Evolutionary conservation across 441 rosid species (phyloP).

Genomic region (Metrosideros polymorpha): DNA sequence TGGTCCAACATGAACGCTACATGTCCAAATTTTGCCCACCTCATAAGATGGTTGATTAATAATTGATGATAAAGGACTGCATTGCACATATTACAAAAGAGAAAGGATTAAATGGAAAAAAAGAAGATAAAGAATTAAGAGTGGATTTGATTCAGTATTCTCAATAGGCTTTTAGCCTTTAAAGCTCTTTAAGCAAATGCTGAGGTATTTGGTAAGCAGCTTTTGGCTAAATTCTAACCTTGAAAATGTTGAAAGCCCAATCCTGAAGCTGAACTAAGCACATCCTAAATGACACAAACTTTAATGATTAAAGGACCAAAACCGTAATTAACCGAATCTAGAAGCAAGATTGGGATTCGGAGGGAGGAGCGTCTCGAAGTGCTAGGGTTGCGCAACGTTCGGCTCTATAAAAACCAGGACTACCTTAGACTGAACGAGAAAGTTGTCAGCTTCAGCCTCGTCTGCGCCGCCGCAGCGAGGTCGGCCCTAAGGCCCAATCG

Average conservation of each 20-base stretch:
- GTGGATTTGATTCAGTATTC: no score
- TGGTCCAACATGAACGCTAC: not conserved
- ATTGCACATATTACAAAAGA: not conserved
- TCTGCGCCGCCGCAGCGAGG: not conserved
- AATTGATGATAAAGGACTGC: not conserved
- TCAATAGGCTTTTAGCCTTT: no score
- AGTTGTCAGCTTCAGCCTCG: not conserved
- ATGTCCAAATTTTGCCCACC: not conserved
- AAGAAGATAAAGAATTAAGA: not conserved
- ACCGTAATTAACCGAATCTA: not conserved
- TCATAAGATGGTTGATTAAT: not conserved
- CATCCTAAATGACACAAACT: not conserved
- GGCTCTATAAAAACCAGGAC: not conserved
- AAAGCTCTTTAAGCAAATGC: no score
- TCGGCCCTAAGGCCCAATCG: not conserved
- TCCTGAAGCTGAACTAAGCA: no score
- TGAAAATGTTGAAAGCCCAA: no score
- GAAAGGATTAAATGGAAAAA: not conserved
- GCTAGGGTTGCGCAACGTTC: not conserved
- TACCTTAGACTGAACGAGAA: accelerated
- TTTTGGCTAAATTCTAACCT: no score
- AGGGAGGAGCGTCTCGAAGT: not conserved
- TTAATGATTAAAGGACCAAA: not conserved
- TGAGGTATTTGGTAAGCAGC: no score
- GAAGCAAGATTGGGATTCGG: accelerated